A percentile compares a stretch with the other conserved stretches of the same genome.
Conservation (phyloP, 2,329 filamentous ascomycete species). For the Lasiodiplodia gonubiensis region DNA sequence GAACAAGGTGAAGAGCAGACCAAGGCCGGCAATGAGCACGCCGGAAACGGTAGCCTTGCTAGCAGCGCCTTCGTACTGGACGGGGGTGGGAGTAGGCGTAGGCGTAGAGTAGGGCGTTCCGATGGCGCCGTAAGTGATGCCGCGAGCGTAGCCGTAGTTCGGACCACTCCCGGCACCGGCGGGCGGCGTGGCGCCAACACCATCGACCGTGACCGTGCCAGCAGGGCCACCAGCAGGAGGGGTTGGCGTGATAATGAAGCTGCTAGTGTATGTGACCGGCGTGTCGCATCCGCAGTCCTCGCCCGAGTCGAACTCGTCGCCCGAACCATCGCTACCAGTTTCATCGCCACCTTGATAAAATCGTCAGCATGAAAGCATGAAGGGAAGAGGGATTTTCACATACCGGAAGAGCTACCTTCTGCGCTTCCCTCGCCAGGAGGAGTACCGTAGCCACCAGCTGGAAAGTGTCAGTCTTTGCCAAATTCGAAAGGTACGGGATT, state of each 20-base stretch:
- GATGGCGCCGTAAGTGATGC: not conserved
- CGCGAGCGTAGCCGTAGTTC: conserved; percentile 4
- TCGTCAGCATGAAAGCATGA: too few relatives aligned
- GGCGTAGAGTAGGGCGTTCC: not conserved
- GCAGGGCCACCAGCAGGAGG: not conserved
- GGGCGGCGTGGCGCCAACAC: too few relatives aligned
- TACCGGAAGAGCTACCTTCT: not conserved
- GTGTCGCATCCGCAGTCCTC: not conserved
- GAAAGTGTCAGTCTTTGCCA: not conserved
- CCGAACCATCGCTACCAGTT: not conserved
- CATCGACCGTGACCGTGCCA: too few relatives aligned
- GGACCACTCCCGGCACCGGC: not conserved
- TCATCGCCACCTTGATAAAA: not conserved
- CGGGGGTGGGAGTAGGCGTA: not conserved
- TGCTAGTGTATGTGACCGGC: not conserved
- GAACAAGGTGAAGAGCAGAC: conserved; percentile 3
- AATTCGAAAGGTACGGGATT: not conserved
- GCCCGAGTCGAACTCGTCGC: not conserved
- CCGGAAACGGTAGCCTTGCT: not conserved
- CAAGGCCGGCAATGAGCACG: not conserved
- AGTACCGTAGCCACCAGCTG: not conserved
- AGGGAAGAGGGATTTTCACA: too few relatives aligned
- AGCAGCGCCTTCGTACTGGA: not conserved
- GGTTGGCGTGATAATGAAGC: not conserved
- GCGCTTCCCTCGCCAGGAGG: not conserved